A percentile compares a stretch with the other conserved stretches of the same genome.
Conservation (phyloP, 768 basidiomycete species). For the Kwoniella newhampshirensis region DNA sequence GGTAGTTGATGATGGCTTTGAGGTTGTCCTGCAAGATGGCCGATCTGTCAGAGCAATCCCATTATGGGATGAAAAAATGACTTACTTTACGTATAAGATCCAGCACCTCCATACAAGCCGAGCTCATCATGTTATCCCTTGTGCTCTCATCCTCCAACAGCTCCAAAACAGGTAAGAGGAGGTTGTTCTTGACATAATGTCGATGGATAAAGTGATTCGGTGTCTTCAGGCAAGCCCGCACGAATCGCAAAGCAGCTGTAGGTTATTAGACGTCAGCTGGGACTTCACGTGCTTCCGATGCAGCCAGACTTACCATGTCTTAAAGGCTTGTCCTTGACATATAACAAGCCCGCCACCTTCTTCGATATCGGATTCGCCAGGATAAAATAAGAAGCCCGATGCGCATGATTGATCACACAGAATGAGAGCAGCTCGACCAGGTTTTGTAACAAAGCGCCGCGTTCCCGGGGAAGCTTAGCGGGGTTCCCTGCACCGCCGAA, state of each 20-base stretch:
- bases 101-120: constrained; percentile 93
- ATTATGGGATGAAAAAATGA: constrained; percentile 12
- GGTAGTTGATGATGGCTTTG: constrained; percentile 76
- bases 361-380: constrained; percentile 74
- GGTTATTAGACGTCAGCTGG: background rate
- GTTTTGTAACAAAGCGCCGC: constrained; percentile 79
- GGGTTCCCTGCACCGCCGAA: constrained; percentile 14
- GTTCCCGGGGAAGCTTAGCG: constrained; percentile 60
- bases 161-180: constrained; percentile 78
- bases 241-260: constrained; percentile 85
- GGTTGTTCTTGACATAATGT: constrained; percentile 79
- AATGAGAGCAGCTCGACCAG: constrained; percentile 88
- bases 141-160: constrained; percentile 77
- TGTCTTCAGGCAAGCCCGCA: constrained; percentile 77
- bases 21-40: constrained; percentile 75
- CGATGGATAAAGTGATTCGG: constrained; percentile 65
- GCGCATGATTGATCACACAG: constrained; percentile 82
- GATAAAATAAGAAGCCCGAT: constrained; percentile 87
- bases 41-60: background rate
- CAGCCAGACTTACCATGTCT: constrained; percentile 68
- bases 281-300: background rate
- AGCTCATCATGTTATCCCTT: constrained; percentile 87
- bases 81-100: constrained; percentile 83
- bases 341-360: constrained; percentile 73
- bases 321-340: constrained; percentile 83